Conservation (phyloP, 306 rosid species). For the Begonia peltatifolia region DNA sequence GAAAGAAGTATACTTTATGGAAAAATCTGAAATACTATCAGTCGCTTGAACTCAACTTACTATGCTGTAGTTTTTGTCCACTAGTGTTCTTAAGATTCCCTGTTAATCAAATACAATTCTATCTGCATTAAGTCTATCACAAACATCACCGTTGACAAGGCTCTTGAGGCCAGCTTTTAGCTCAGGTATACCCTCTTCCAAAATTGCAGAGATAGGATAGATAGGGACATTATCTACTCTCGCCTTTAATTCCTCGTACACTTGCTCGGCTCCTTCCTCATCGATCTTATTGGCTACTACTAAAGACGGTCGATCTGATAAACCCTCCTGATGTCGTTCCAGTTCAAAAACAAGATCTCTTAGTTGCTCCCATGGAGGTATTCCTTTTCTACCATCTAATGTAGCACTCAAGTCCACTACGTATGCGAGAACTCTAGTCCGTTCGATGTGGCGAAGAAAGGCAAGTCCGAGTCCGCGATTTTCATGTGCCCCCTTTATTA, state of each 20-base stretch:
- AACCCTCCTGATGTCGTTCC: slow-evolving; percentile 70
- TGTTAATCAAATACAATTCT: slow-evolving; percentile 39
- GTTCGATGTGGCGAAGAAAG: slow-evolving; percentile 85
- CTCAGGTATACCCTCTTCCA: slow-evolving; percentile 71
- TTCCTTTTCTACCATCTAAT: slow-evolving; percentile 62
- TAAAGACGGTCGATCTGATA: slow-evolving; percentile 65
- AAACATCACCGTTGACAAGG: slow-evolving; percentile 60
- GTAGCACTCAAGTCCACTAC: slow-evolving; percentile 82
- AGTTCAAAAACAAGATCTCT: slow-evolving; percentile 69
- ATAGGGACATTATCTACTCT: slow-evolving; percentile 58
- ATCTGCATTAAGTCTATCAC: slow-evolving; percentile 35
- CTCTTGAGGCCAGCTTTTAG: slow-evolving; percentile 62
- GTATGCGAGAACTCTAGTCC: slow-evolving; percentile 72
- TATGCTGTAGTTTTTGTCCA: too few species aligned
- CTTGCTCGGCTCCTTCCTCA: slow-evolving; percentile 64
- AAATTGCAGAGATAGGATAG: slow-evolving; percentile 73
- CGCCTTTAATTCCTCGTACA: slow-evolving; percentile 50
- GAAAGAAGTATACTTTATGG: too few species aligned
- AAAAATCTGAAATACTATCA: too few species aligned
- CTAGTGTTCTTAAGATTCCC: too few species aligned
- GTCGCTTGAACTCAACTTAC: too few species aligned
- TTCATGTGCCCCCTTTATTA: slow-evolving; percentile 83
- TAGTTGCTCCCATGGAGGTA: slow-evolving; percentile 84
- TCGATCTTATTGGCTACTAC: slow-evolving; percentile 86
- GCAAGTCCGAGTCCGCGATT: slow-evolving; percentile 86